Base-by-base conservation (phyloP, 2,329 filamentous ascomycete genomes). In the Alternaria arbusti region DNA sequence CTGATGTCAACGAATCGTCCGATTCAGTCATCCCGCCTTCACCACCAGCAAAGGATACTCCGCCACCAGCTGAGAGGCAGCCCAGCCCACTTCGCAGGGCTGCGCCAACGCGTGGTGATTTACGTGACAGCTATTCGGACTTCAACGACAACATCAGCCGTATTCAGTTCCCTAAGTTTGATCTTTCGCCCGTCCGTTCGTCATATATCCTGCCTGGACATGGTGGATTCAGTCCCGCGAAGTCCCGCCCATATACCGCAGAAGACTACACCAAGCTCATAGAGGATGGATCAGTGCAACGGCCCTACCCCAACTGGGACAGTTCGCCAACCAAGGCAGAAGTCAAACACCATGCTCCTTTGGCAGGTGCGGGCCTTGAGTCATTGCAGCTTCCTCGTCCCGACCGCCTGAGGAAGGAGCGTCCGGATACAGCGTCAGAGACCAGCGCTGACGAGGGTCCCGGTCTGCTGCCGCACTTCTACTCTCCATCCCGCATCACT, bases 31-130 rank as follows among this genome's bases (percentile, higher is more conserved):
- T 58, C 10, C 74, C 81, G 12, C 82, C 82, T 6, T 83, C 81
- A 3, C 82, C 82, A 20, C 82, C 81, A 6, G 73, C 78, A 13
- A 84, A 84, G 60, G 79, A 83, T 61, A 84, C 82, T 0, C 82
- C 82, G 30, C 51, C 45, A 52, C 20, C 30, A 68, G 63, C 32
- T 22, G 58, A 32, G 1, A 60, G 64, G 17, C 51, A 67, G 15
- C 10, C 62, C 13, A 73, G 69, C 47, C 71, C 70, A 17, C 66
- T 74, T 26, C 70, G 70, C 28, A 66, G 66, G 49, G 64, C 65
- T 26, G 57, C 61, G 9, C 67, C 62, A 25, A 54, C 62, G 4
- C 54, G 66, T 8, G 59, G 69, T 10, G 59, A 70, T 10, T 64
- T 70, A 8, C 72, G 68, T 44, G 64, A 66, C 45, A 64, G 55